Conservation (phyloP, 2,329 filamentous ascomycete genomes). For the Lecanoromycetidae sp. region DNA sequence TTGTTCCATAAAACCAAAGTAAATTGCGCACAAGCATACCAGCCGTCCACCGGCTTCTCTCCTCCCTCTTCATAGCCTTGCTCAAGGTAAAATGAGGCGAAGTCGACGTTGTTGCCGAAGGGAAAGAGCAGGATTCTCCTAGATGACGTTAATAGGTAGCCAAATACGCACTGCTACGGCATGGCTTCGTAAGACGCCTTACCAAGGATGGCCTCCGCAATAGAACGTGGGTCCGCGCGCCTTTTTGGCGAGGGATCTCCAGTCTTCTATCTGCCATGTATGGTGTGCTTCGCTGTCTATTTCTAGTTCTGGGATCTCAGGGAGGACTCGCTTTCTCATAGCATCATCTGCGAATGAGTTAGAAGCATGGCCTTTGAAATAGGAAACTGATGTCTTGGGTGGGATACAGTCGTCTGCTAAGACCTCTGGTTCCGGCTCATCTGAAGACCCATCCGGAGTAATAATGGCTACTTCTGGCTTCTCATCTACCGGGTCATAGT, state of each 20-base stretch:
- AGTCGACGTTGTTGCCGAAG: conserved; percentile 85
- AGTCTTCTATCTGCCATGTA: conserved; percentile 82
- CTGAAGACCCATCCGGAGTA: conserved; percentile 24
- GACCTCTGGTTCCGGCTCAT: conserved; percentile 21
- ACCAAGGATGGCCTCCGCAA: conserved; percentile 81
- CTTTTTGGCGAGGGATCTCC: conserved; percentile 63
- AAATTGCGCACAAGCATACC: conserved; percentile 95
- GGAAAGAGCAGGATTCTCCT: conserved; percentile 95
- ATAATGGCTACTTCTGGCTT: conserved; percentile 32
- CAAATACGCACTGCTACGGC: too few relatives aligned
- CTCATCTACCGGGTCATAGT: conserved; percentile 24
- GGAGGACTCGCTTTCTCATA: conserved; percentile 70
- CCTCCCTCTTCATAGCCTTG: conserved; percentile 64
- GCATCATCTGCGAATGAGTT: conserved; percentile 52
- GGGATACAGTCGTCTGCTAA: conserved; percentile 30
- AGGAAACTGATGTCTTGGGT: neutral
- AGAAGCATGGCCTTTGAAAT: conserved; percentile 4
- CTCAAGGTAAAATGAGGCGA: conserved; percentile 90
- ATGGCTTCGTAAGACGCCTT: neutral
- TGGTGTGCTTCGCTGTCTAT: conserved; percentile 61
- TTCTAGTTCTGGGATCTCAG: conserved; percentile 66
- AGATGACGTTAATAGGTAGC: conserved; percentile 22
- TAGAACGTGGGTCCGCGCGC: conserved; percentile 82
- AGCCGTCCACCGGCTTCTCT: conserved; percentile 67
- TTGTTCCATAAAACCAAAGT: conserved; percentile 88